Conservation (phyloP, 1,139 yeast genomes). For the Geotrichum candidum region DNA sequence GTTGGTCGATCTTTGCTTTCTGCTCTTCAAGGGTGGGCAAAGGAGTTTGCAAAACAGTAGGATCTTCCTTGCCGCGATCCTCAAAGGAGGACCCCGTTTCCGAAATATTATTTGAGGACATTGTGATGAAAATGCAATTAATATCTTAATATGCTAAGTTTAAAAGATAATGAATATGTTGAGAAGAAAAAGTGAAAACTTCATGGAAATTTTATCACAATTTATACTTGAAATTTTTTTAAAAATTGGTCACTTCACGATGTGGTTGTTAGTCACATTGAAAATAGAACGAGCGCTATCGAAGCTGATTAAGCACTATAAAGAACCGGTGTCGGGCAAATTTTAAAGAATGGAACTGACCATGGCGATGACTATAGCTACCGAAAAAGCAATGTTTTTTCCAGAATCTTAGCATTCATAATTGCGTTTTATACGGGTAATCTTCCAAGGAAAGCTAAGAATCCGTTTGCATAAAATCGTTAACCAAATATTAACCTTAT, state of each 20-base stretch:
- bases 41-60: background rate
- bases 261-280: background rate
- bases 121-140: background rate
- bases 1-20: constrained; percentile 30
- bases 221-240: too few relatives aligned
- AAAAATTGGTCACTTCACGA: background rate
- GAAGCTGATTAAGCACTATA: background rate
- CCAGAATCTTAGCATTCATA: background rate
- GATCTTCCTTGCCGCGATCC: background rate
- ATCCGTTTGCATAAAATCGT: background rate
- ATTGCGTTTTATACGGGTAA: background rate
- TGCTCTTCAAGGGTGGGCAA: constrained; percentile 12
- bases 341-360: background rate
- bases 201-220: background rate
- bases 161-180: too few relatives aligned
- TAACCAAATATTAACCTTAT: background rate
- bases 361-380: background rate
- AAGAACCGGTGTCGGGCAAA: background rate
- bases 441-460: background rate
- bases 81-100: background rate
- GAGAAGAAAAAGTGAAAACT: too few relatives aligned
- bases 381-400: too few relatives aligned
- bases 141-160: background rate
- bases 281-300: background rate
- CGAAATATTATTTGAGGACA: background rate